These are phyloP conservation scores for Chlorella sp. DNA, from an alignment of 139 green algal genomes.

Conservation along the genomic window DNA sequence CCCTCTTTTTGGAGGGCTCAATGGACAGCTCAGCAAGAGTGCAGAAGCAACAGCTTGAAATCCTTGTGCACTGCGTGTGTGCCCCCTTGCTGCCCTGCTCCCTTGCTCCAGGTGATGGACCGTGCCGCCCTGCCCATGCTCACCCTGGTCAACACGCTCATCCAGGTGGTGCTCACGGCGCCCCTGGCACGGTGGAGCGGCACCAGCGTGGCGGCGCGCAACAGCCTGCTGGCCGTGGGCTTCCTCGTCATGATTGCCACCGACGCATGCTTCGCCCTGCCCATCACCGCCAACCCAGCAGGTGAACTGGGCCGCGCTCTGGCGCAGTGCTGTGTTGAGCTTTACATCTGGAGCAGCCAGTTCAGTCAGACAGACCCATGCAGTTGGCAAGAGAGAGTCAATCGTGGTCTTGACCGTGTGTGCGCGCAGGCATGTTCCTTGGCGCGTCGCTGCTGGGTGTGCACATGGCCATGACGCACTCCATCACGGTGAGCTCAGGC, in stretches of 20 bases:
- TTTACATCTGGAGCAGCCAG: too few species aligned
- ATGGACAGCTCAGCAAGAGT: too few species aligned
- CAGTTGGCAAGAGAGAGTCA: not conserved
- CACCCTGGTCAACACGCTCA: slow-evolving; percentile 56
- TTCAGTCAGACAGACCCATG: not conserved
- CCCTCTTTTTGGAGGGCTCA: too few species aligned
- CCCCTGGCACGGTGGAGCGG: slow-evolving; percentile 51
- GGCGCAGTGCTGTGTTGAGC: not conserved
- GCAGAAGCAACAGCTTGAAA: too few species aligned
- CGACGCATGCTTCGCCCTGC: slow-evolving; percentile 46
- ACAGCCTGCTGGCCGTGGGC: slow-evolving; percentile 57
- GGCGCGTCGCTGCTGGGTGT: slow-evolving; percentile 57
- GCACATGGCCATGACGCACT: slow-evolving; percentile 83
- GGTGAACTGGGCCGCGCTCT: slow-evolving; percentile 16
- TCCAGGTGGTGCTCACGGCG: slow-evolving; percentile 59
- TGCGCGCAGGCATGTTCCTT: slow-evolving; percentile 58
- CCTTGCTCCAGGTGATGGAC: slow-evolving; percentile 65
- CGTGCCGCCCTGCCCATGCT: slow-evolving; percentile 61
- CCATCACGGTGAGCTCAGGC: slow-evolving; percentile 46
- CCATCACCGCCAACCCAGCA: slow-evolving; percentile 1
- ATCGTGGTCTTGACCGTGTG: not conserved
- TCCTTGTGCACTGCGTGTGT: too few species aligned
- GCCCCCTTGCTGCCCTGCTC: too few species aligned
- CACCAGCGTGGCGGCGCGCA: slow-evolving; percentile 41
- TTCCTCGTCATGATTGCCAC: slow-evolving; percentile 60